Evolutionary conservation across 805 yeast genomes (phyloP), one percentile per base, ranked within the genome.

Genomic region (Scheffersomyces spartinae): DNA sequence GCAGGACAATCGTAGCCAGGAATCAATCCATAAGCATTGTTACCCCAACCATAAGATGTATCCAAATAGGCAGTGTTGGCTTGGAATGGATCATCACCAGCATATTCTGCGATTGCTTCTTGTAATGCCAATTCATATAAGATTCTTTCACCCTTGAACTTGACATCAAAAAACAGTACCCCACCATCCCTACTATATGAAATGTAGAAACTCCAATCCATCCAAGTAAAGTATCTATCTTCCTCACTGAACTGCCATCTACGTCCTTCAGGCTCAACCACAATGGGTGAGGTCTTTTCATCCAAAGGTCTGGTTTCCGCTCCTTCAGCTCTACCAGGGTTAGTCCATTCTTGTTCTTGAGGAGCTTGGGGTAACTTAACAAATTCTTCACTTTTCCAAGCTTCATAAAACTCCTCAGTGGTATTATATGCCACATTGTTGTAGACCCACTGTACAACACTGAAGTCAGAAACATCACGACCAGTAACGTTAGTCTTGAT

Each of bases 81-180:
- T 30, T 44, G 48, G 38, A 40, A 43, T 17, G 49, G 49, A 39
- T 44, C 49, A 22, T 44, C 49, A 29, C 48, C 48, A 15, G 47
- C 29, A 15, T 44, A 44, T 28, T 44, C 49, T 13, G 50, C 49
- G 31, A 43, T 36, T 12, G 47, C 48, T 26, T 44, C 50, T 27
- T 43, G 50, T 20, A 45, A 26, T 12, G 46, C 48, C 7, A 45
- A 17, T 30, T 43, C 50, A 13, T 32, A 43, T 7, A 38, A 19
- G 17, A 45, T 35, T 39, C 50, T 39, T 32, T 45, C 50, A 20
- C 50, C 50, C 24, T 43, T 42, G 32, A 42, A 43, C 32, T 34
- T 42, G 10, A 45, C 23, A 25, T 45, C 46, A 27, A 35, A 41
- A 15, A 44, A 21, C 6, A 45, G 28, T 30, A 42, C 13, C 22